A percentile compares a stretch with the other conserved stretches of the same genome.
Evolutionary conservation across 2,329 filamentous ascomycete species (phyloP).

Genomic region (Didymella glomerata): DNA sequence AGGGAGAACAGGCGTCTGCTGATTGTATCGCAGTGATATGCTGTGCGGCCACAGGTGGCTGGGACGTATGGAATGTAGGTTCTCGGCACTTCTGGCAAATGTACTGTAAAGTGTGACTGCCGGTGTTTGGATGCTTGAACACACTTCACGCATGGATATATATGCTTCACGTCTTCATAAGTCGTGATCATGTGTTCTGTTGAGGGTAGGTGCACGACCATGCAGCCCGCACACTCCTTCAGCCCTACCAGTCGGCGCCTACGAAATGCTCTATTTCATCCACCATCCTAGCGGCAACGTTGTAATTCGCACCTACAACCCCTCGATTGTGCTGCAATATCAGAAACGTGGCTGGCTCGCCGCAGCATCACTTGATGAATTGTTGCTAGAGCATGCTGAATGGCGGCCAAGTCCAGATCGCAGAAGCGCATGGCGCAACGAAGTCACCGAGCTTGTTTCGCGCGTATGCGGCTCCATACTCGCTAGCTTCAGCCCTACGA

Average conservation of each 20-base stretch:
- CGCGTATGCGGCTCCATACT: constrained; percentile 7
- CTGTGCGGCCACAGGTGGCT: background rate
- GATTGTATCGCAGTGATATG: background rate
- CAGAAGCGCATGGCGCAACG: background rate
- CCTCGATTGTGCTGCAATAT: constrained; percentile 5
- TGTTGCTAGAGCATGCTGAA: constrained; percentile 9
- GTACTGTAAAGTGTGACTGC: background rate
- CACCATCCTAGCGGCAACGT: constrained; percentile 19
- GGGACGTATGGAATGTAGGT: constrained; percentile 12
- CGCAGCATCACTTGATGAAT: constrained; percentile 4
- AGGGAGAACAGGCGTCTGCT: background rate
- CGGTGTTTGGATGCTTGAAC: background rate
- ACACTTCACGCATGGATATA: background rate
- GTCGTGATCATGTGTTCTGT: background rate
- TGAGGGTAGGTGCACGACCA: background rate
- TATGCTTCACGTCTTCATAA: background rate
- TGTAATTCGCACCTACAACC: constrained; percentile 13
- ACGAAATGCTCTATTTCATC: constrained; percentile 15
- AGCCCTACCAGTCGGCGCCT: constrained; percentile 5
- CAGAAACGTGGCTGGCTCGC: constrained; percentile 17
- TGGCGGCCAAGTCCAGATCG: background rate
- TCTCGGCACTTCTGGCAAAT: background rate
- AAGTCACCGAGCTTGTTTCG: constrained; percentile 15
- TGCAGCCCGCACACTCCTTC: constrained; percentile 3
- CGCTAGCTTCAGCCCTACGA: constrained; percentile 10